These are phyloP conservation scores for Dendrobium catenatum DNA, from an alignment of 106 monocot species.

Conservation along the genomic window DNA sequence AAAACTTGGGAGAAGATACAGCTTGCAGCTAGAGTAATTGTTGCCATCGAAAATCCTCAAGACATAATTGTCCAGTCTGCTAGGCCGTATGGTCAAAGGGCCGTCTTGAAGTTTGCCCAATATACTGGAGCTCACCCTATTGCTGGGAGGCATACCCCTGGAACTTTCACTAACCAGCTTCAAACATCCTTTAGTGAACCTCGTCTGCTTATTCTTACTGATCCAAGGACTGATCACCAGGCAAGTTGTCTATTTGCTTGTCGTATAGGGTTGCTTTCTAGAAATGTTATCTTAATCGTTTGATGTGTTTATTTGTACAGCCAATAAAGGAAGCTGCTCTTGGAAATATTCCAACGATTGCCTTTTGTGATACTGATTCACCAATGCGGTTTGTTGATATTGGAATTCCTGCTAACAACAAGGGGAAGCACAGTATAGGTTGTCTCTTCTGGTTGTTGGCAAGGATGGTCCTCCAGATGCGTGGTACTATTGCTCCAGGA, in stretches of 20 bases:
- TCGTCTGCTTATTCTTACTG: constrained; percentile 23
- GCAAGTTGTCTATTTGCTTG: neutral
- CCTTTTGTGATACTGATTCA: constrained; percentile 69
- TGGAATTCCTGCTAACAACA: constrained; percentile 72
- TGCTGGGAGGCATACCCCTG: constrained; percentile 36
- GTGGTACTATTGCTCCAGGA: constrained; percentile 49
- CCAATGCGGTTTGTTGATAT: constrained; percentile 77
- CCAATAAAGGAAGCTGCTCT: constrained; percentile 70
- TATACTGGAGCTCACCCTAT: constrained; percentile 62
- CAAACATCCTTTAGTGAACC: constrained; percentile 24
- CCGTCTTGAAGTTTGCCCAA: constrained; percentile 64
- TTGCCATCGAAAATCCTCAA: constrained; percentile 58
- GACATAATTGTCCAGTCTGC: constrained; percentile 59
- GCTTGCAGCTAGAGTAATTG: constrained; percentile 55
- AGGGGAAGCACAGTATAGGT: constrained; percentile 52
- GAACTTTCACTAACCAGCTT: constrained; percentile 22
- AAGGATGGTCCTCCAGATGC: constrained; percentile 67
- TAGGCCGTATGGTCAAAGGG: constrained; percentile 41
- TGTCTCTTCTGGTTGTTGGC: constrained; percentile 62
- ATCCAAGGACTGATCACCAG: constrained; percentile 62
- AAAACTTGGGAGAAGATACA: constrained; percentile 61
- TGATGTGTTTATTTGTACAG: constrained; percentile 10
- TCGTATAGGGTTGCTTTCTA: neutral
- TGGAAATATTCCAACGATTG: constrained; percentile 68
- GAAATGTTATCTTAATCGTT: neutral